phyloP scores from a whole-genome alignment of 306 rosid genomes.

The Cucumis cinereus region DNA sequence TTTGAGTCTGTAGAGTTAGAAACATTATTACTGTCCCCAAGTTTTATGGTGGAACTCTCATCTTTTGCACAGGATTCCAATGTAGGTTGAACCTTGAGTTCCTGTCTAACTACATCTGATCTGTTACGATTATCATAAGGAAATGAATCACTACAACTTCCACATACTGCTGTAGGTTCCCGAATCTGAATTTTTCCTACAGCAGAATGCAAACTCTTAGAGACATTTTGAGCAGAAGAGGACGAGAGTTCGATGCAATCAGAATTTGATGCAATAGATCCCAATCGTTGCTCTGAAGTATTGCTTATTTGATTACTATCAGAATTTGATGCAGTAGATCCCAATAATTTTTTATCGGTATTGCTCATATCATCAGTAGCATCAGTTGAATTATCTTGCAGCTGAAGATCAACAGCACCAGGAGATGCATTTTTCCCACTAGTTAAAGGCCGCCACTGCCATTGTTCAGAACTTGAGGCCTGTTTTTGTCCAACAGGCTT shows the following conservation, averaged over 20 bases:
- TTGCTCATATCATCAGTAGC: neutral
- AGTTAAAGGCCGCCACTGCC: slow-evolving; percentile 2
- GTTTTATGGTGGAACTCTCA: neutral
- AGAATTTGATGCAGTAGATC: neutral
- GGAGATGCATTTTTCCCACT: neutral
- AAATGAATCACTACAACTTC: neutral
- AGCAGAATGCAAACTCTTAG: neutral
- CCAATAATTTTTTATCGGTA: neutral
- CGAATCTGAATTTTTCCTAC: neutral
- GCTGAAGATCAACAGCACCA: neutral
- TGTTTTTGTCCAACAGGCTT: neutral
- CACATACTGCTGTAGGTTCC: neutral
- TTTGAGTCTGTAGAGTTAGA: neutral
- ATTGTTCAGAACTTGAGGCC: neutral
- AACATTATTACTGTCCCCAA: neutral
- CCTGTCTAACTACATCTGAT: neutral
- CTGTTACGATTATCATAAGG: neutral
- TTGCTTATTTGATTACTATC: neutral
- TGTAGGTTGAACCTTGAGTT: neutral
- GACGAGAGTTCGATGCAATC: neutral
- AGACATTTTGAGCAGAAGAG: slow-evolving; percentile 1
- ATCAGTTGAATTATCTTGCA: neutral
- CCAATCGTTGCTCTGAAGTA: neutral
- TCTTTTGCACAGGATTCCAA: neutral
- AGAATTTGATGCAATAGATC: neutral